Base-by-base conservation (phyloP, 306 rosid genomes). In the Hippophae tibetana region DNA sequence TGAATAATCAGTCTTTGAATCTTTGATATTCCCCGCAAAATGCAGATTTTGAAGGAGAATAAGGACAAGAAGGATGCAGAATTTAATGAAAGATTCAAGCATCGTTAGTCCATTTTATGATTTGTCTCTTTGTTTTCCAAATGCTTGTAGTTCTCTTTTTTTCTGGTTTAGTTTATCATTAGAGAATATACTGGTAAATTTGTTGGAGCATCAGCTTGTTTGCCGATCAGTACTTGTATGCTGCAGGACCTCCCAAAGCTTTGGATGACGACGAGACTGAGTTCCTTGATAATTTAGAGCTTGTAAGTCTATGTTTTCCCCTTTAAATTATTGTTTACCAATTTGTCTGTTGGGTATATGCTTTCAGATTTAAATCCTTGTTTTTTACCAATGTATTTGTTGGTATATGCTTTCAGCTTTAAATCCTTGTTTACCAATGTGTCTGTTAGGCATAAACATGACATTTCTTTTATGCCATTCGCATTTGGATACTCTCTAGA, bases 181-280 rank as follows among this genome's bases (percentile, higher is more conserved):
- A 14, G 23, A 18, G 23, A 18, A 18, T 18, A 18, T 18, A 18
- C 23, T 18, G 23, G 23, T 18, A 18, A 0, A 18, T 18, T 18
- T 18, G 23, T 13, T 5, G 38, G 49, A 9, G 41, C 9, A 40
- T 38, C 3, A 18, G 13, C 42, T 10, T 56, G n/a, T 49, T 51
- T 66, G 9, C 9, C 64, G 40, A 57, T 48, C 53, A 45, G 40
- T 54, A 10, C 62, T 26, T 68, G n/a, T 38, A 47, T 50, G 18
- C 72, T 57, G 43, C 73, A 90, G 95, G 98, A 67, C 98, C 98
- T 8, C 96, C 98, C 49, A 92, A 92, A 82, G 92, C 98, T 71
- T 76, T 92, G 79, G 98, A 92, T 2, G 96, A 87, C 23, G 98
- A 92, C 5, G 98, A 87, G 87, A 81, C 95, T 0, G 96, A 90